A percentile compares a stretch with the other conserved stretches of the same genome.
phyloP scores from a whole-genome alignment of 2,329 filamentous ascomycete species.

The Paracorniculantispora psalliotae region DNA sequence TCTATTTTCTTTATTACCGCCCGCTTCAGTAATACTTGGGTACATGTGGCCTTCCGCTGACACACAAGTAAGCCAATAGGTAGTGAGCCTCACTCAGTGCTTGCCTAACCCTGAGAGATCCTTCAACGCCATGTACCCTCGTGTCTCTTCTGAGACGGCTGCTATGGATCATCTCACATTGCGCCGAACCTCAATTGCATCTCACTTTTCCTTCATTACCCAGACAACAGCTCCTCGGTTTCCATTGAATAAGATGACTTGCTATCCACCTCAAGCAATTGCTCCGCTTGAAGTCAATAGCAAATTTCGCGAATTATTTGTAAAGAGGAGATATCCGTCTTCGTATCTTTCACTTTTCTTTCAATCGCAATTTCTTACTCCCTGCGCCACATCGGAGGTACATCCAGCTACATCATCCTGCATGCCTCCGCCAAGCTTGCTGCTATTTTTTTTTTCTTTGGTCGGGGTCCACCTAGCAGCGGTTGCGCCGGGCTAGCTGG shows the following conservation, averaged over 20 bases:
- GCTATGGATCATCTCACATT: background rate
- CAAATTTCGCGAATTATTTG: background rate
- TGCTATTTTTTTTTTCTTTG: background rate
- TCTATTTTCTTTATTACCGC: background rate
- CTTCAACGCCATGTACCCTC: background rate
- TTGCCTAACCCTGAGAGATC: background rate
- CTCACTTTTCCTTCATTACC: conserved; percentile 2
- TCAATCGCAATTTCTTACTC: background rate
- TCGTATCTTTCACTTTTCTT: background rate
- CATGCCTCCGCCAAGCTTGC: background rate
- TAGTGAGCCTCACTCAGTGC: background rate
- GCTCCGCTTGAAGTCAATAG: background rate
- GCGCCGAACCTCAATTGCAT: background rate
- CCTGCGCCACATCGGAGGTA: conserved; percentile 12
- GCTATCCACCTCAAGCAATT: background rate
- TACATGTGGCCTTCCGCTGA: conserved; percentile 1
- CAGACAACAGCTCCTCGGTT: conserved; percentile 1
- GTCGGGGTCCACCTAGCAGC: conserved; percentile 6
- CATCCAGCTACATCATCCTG: conserved; percentile 1
- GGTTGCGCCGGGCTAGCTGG: conserved; percentile 5
- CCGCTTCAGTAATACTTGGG: background rate
- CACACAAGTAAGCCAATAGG: background rate
- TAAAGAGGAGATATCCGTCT: background rate
- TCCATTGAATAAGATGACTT: background rate
- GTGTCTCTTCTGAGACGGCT: background rate